A percentile compares a stretch with the other conserved stretches of the same genome.
Evolutionary conservation across 768 basidiomycete species (phyloP).

Genomic region (Psilocybe subaeruginosa): DNA sequence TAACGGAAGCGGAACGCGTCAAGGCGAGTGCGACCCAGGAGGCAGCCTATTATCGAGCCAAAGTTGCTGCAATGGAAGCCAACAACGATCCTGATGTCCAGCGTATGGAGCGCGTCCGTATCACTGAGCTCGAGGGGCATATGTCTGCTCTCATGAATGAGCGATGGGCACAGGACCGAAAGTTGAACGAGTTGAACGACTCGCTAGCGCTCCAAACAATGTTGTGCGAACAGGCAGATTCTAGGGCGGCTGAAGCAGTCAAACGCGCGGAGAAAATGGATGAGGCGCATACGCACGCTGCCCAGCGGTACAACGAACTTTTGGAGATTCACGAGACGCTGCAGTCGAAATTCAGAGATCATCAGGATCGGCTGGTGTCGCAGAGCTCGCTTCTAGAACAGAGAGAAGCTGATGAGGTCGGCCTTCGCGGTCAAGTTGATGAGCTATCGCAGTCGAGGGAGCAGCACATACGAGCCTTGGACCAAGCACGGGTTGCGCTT

Average conservation of each 20-base stretch:
- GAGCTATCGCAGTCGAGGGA: slow-evolving; percentile 74
- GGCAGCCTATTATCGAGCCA: slow-evolving; percentile 94
- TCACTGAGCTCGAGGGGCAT: slow-evolving; percentile 73
- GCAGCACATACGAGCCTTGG: slow-evolving; percentile 85
- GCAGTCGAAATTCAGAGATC: slow-evolving; percentile 74
- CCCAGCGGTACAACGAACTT: slow-evolving; percentile 70
- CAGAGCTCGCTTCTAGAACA: slow-evolving; percentile 78
- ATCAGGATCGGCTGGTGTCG: slow-evolving; percentile 70
- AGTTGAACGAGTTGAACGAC: slow-evolving; percentile 72
- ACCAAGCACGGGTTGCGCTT: slow-evolving; percentile 82
- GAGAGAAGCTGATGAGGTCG: slow-evolving; percentile 75
- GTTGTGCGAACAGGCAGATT: slow-evolving; percentile 78
- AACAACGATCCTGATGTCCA: slow-evolving; percentile 64
- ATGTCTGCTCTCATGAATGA: slow-evolving; percentile 64
- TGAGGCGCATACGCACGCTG: slow-evolving; percentile 62
- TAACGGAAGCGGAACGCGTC: slow-evolving; percentile 79
- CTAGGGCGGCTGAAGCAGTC: slow-evolving; percentile 71
- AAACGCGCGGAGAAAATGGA: slow-evolving; percentile 80
- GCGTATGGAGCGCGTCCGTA: slow-evolving; percentile 79
- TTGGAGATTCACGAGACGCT: slow-evolving; percentile 62
- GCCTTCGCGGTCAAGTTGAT: slow-evolving; percentile 67
- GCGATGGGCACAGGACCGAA: slow-evolving; percentile 67
- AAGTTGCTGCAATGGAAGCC: slow-evolving; percentile 84
- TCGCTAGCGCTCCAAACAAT: slow-evolving; percentile 78
- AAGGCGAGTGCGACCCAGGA: slow-evolving; percentile 86